Evolutionary conservation across 1,284 basidiomycete species (phyloP), one percentile per base, ranked within the genome.

Genomic region (Tilletia walkeri): DNA sequence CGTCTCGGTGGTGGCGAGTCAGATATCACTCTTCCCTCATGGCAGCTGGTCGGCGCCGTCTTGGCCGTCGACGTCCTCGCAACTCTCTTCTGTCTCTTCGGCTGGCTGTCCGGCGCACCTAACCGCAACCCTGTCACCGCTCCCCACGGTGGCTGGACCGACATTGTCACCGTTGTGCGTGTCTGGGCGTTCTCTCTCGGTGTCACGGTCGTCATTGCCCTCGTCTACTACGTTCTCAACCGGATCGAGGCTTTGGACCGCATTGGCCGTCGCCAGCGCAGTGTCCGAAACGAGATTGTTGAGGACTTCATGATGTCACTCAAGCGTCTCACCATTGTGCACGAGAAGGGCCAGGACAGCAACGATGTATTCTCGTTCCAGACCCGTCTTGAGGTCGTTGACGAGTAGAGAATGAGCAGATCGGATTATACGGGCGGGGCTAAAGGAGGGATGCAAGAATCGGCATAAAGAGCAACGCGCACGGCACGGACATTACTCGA

Each of bases 141-240:
- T 61, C 81, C 80, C 24, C 80, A 82, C 75, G 86, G 81, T 76
- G 81, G 81, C 54, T 83, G 82, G 83, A 86, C 84, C 59, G 85
- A 87, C 76, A 86, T 88, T 71, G 87, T 88, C 67, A 87, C 87
- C 1, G 84, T 88, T 61, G 83, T 88, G 67, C 85, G 86, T 76
- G 82, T 88, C 73, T 88, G 87, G 86, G 79, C 79, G 36, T 88
- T 81, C 84, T 86, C 85, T 16, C 86, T 88, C 74, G 87, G 86
- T 74, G 87, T 88, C 39, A 85, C 84, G 36, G 77, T 88, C 73
- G 79, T 88, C 73, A 78, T 86, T 56, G 84, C 86, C 39, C 82
- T 87, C 50, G 85, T 87, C 67, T 76, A 86, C 82, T 84, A 84
- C 75, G 61, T 86, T 41, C 76, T 86, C 70, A 85, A 84, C 80